phyloP scores from a whole-genome alignment of 2,329 filamentous ascomycete genomes.

The Scedosporium apiospermum region DNA sequence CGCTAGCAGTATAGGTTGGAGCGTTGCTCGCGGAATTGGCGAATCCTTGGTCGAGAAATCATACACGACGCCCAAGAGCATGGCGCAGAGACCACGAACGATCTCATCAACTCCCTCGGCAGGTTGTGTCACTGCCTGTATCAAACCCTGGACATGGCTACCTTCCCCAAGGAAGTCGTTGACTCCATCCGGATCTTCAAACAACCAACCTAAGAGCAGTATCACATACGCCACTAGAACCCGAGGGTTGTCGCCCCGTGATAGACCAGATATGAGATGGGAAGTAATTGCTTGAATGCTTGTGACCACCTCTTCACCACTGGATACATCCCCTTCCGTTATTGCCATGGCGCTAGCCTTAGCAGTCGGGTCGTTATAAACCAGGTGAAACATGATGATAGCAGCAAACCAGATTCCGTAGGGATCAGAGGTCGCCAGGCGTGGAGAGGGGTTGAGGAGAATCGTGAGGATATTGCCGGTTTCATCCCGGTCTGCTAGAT shows the following conservation, averaged over 20 bases:
- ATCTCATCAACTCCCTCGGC: slow-evolving; percentile 47
- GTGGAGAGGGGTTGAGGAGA: slow-evolving; percentile 56
- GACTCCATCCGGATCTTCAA: slow-evolving; percentile 82
- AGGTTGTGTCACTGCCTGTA: slow-evolving; percentile 61
- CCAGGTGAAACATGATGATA: slow-evolving; percentile 74
- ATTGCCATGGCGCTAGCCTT: slow-evolving; percentile 74
- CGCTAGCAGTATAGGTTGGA: slow-evolving; percentile 69
- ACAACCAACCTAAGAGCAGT: slow-evolving; percentile 81
- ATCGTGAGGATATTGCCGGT: slow-evolving; percentile 83
- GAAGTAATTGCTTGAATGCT: slow-evolving; percentile 82
- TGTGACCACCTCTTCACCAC: slow-evolving; percentile 89
- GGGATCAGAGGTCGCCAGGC: slow-evolving; percentile 60
- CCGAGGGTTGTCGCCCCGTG: slow-evolving; percentile 67
- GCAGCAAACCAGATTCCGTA: slow-evolving; percentile 88
- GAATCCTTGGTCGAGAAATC: slow-evolving; percentile 98
- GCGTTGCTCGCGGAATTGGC: slow-evolving; percentile 68
- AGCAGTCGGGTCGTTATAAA: slow-evolving; percentile 70
- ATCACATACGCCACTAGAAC: slow-evolving; percentile 80
- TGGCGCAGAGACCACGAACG: slow-evolving; percentile 72
- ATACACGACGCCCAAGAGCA: slow-evolving; percentile 80
- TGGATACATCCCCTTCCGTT: slow-evolving; percentile 79
- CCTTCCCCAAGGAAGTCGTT: slow-evolving; percentile 90
- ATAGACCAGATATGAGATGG: slow-evolving; percentile 73
- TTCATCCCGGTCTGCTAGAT: slow-evolving; percentile 66
- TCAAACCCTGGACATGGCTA: slow-evolving; percentile 79